Base-by-base conservation (phyloP, 225 moss, liverwort and hornwort genomes). In the Pseudoscleropodium purum region DNA sequence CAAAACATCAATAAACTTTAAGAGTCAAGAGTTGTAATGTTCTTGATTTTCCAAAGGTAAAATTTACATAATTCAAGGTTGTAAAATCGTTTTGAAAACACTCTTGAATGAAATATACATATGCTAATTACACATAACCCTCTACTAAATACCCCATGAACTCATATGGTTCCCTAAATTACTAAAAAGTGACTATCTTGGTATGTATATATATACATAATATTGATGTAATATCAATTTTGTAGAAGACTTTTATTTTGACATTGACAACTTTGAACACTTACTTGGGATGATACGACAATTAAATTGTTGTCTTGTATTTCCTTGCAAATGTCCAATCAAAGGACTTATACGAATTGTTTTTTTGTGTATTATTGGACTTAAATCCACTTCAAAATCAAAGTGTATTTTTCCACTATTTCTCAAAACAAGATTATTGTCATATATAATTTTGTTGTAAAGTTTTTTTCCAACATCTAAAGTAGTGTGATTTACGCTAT, bases 321-420 rank as follows among this genome's bases (percentile, higher is more conserved):
- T 84, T 34, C 90, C 90, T 86, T 5, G 82, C 66, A 97, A 77
- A 60, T 88, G 91, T 70, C 98, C 98, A 88, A 79, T 91, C 64
- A 90, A 63, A 57, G 97, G 98, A 63, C 87, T 94, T 45, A 98
- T 36, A 33, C 59, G 36, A 56, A 98, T 81, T 57, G 90, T 72
- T 83, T 89, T 67, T 69, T 94, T 92, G 16, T 91, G 91, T 64
- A 94, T 61, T 51, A 95, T 49, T 37, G 90, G 86, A 59, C 89
- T 94, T 20, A 98, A 69, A 73, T 97, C 95, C 26, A 97, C 65
- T 72, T 97, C 94, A 93, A 95, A 98, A 90, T 95, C 94, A 88
- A 96, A 95, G 20, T 93, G 94, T 30, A 97, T 93, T 45, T 95
- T 95, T 36, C 97, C 95, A 41, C 49, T 93, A 63, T 98, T 98